Base-by-base conservation (phyloP, 257 asterid species). In the Solanum habrochaites region DNA sequence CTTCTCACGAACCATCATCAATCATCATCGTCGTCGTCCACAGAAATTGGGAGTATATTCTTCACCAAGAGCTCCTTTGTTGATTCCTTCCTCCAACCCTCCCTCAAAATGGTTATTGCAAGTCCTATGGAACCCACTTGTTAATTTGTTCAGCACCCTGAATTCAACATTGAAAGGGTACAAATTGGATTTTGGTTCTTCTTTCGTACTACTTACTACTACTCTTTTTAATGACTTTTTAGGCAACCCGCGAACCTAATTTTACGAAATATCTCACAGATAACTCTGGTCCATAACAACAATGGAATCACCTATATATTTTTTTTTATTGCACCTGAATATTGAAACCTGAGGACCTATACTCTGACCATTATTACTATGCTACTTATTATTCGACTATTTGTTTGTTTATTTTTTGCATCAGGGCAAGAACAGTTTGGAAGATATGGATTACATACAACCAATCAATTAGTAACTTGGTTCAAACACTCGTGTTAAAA, bases 151-250 rank as follows among this genome's bases (percentile, higher is more conserved):
- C 92, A 93, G 89, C 89, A 91, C 39, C 90, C 97, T 6, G 99
- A 96, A 89, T n/a, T 92, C 97, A 21, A 77, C 75, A 95, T 95
- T 47, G 99, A 96, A 86, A 96, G 91, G 93, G 98, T 92, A 87
- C 74, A 37, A 94, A 82, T 40, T 91, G 31, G 81, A 87, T 18
- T 62, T 62, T 62, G n/a, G 16, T 62, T 62, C 70, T 62, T 62
- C 70, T 62, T 77, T 77, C n/a, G n/a, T n/a, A n/a, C n/a, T n/a
- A n/a, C 83, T 77, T 77, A 37, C 8, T 75, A 25, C n/a, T 37
- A 37, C 39, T 77, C 39, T 3, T 42, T 45, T 78, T 18, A 15
- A 49, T 49, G 60, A 49, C 1, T 8, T 52, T 14, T 52, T 16
- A 16, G 23, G 21, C 60, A 52, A n/a, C n/a, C 21, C 62, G 16